Conservation (phyloP, 768 basidiomycete species). For the Leccinellum luteum region DNA sequence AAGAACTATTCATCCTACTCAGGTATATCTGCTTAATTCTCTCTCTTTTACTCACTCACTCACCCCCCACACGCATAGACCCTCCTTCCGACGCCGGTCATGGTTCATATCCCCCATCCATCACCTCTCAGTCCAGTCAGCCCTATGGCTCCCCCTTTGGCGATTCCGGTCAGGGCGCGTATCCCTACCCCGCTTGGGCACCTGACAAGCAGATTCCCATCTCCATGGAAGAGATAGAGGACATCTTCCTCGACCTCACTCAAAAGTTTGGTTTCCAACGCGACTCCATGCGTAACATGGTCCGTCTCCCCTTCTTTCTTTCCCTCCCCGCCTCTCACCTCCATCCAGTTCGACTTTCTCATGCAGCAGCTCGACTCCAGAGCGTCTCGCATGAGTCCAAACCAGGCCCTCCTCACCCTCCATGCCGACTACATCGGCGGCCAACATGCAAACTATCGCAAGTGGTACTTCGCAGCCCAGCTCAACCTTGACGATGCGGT, state of each 20-base stretch:
- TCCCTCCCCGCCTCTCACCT: constrained; percentile 6
- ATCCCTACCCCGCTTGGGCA: constrained; percentile 95
- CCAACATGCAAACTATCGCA: constrained; percentile 97
- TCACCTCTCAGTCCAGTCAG: constrained; percentile 59
- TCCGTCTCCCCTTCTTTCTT: constrained; percentile 30
- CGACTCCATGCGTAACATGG: constrained; percentile 95
- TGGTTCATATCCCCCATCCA: constrained; percentile 51
- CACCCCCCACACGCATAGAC: constrained; percentile 15
- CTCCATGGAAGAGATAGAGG: constrained; percentile 97
- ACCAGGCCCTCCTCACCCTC: constrained; percentile 92
- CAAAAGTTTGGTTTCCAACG: constrained; percentile 99
- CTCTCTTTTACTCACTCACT: not conserved
- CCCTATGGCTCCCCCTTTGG: constrained; percentile 58
- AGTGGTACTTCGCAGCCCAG: constrained; percentile 99
- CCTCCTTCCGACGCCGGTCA: constrained; percentile 32
- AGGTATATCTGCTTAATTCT: constrained; percentile 10
- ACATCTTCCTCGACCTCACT: constrained; percentile 95
- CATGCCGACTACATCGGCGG: constrained; percentile 99
- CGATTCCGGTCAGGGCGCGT: constrained; percentile 50
- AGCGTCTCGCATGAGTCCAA: constrained; percentile 97
- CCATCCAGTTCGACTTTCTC: constrained; percentile 83
- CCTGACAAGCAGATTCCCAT: constrained; percentile 92
- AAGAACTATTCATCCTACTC: constrained; percentile 29
- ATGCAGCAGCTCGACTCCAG: constrained; percentile 98
- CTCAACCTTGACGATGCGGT: constrained; percentile 99